Evolutionary conservation across 2,329 filamentous ascomycete genomes (phyloP).

Genomic region (Botrytis porri): DNA sequence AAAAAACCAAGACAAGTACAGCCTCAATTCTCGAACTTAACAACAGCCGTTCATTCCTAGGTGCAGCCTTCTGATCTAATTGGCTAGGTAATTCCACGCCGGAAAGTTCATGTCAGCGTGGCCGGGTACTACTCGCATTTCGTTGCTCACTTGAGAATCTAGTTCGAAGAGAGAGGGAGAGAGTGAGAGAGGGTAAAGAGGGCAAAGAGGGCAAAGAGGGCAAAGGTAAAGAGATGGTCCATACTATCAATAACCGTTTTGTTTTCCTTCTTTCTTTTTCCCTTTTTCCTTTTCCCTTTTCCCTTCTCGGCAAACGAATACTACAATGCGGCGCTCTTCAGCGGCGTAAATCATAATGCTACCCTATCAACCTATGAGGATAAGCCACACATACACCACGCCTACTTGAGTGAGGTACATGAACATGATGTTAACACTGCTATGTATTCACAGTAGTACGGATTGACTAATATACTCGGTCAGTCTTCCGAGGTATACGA

Average conservation of each 20-base stretch:
- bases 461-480: neutral
- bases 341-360: neutral
- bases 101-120: neutral
- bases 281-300: neutral
- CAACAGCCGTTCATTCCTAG: neutral
- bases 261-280: neutral
- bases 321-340: constrained; percentile 11
- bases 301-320: neutral
- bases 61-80: neutral
- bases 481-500: neutral
- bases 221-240: neutral
- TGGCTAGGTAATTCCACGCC: neutral
- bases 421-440: neutral
- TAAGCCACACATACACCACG: constrained; percentile 6
- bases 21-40: neutral
- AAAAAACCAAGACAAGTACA: neutral
- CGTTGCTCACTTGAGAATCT: neutral
- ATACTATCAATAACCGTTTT: neutral
- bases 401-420: constrained; percentile 7
- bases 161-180: neutral
- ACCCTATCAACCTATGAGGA: constrained; percentile 2
- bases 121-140: neutral
- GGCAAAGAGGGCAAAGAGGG: neutral
- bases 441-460: neutral
- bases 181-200: too few species aligned